These are phyloP conservation scores for Delphinella strobiligena DNA, from an alignment of 2,329 filamentous ascomycete genomes.

Conservation along the genomic window DNA sequence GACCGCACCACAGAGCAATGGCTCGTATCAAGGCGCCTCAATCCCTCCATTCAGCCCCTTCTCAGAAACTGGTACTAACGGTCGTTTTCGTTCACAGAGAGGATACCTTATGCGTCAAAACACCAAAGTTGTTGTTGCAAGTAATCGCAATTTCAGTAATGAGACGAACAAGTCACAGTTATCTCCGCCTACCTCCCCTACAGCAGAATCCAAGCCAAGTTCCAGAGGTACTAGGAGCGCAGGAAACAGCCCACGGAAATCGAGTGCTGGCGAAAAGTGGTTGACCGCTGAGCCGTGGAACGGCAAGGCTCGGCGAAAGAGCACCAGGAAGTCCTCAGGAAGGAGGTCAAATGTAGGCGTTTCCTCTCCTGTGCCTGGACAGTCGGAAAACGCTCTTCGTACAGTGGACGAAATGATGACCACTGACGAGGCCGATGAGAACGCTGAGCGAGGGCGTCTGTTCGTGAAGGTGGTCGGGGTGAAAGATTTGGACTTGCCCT, in stretches of 20 bases:
- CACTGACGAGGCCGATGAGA: slow-evolving; percentile 55
- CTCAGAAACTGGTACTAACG: slow-evolving; percentile 28
- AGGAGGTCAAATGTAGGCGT: slow-evolving; percentile 13
- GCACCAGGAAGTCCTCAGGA: slow-evolving; percentile 45
- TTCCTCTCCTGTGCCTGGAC: slow-evolving; percentile 71
- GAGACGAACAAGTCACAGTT: slow-evolving; percentile 22
- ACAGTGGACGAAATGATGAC: slow-evolving; percentile 51
- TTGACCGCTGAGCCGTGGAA: slow-evolving; percentile 99
- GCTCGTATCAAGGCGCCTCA: slow-evolving; percentile 6
- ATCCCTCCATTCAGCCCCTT: slow-evolving; percentile 15
- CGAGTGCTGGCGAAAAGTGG: slow-evolving; percentile 61
- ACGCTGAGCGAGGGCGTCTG: slow-evolving; percentile 73
- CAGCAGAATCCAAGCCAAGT: slow-evolving; percentile 7
- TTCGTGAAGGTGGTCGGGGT: slow-evolving; percentile 99
- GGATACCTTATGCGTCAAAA: slow-evolving; percentile 98
- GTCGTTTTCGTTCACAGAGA: slow-evolving; percentile 57
- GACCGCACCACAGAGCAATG: not conserved
- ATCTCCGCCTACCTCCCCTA: slow-evolving; percentile 33
- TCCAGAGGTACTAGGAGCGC: slow-evolving; percentile 44
- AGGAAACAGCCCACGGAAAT: slow-evolving; percentile 62
- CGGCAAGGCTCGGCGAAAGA: slow-evolving; percentile 58
- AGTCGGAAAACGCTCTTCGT: slow-evolving; percentile 61
- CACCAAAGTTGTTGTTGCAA: slow-evolving; percentile 93
- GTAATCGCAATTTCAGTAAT: slow-evolving; percentile 46
- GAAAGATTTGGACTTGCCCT: slow-evolving; percentile 83